Evolutionary conservation across 2,329 filamentous ascomycete genomes (phyloP), one percentile per base, ranked within the genome.

Genomic region (Acephala macrosclerotiorum): DNA sequence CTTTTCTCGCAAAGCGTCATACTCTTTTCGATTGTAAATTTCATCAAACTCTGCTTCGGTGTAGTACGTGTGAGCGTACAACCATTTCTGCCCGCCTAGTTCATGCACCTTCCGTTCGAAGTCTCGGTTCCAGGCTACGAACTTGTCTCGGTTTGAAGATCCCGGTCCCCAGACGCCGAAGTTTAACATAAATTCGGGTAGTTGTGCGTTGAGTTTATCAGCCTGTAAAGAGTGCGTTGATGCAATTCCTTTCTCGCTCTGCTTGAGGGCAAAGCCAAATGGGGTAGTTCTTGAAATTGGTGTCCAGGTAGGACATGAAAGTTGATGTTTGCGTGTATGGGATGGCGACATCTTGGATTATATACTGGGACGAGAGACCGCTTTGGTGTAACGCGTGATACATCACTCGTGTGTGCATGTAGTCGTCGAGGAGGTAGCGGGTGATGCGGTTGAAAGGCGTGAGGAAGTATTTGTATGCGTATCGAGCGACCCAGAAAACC

Each of bases 131-230:
- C 87, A 86, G 40, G 79, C 76, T 2, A 94, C 82, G 74, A 94
- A 95, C 14, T 82, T 82, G 0, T 78, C 76, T 1, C 65, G 42
- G 58, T 83, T 74, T 1, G 80, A 77, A 1, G 89, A 87, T 12
- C 91, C 91, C 77, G 89, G 91, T 11, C 92, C 92, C 92, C 93
- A 96, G 40, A 96, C 85, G n/a, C 87, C 87, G 61, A 89, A 81
- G 74, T 89, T 90, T 65, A 89, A 81, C 79, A 87, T 85, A 18
- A 84, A 80, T 40, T 76, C 80, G 2, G 84, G 83, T 3, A 67
- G 49, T 22, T 61, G 49, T 47, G 58, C 38, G n/a, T 70, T 68
- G 6, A 63, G 66, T 57, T 70, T 70, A 8, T 66, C 58, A 33
- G 60, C 64, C 55, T 69, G 67, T 9, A 66, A 59, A 36, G 61